These are phyloP conservation scores for Arachnomyces sp. DNA, from an alignment of 2,329 filamentous ascomycete genomes.

Conservation along the genomic window DNA sequence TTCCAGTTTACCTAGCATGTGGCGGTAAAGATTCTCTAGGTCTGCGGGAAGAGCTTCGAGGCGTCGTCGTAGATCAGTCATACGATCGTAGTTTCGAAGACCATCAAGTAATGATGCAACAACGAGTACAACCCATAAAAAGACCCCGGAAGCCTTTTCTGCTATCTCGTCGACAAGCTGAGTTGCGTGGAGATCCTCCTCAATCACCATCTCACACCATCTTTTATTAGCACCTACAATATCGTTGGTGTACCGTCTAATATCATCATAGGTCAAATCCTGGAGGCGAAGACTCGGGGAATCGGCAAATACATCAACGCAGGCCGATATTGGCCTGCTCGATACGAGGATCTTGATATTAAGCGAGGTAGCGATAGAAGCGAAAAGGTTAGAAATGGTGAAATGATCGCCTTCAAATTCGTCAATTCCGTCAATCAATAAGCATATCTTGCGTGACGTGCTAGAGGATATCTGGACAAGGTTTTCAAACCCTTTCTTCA, in stretches of 20 bases:
- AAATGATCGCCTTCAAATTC: slow-evolving; percentile 16
- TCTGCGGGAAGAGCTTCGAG: slow-evolving; percentile 14
- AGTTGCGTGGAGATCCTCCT: neutral
- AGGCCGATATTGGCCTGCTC: slow-evolving; percentile 24
- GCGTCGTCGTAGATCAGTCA: slow-evolving; percentile 13
- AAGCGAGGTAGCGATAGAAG: slow-evolving; percentile 5
- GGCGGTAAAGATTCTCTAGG: slow-evolving; percentile 14
- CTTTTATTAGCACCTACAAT: slow-evolving; percentile 9
- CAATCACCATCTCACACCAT: slow-evolving; percentile 12
- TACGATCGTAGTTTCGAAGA: slow-evolving; percentile 14
- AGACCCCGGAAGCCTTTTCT: slow-evolving; percentile 20
- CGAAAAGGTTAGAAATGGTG: slow-evolving; percentile 13
- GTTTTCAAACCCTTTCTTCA: slow-evolving; percentile 7
- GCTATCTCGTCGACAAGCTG: slow-evolving; percentile 14
- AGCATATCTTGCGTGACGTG: slow-evolving; percentile 10
- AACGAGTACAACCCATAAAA: slow-evolving; percentile 25
- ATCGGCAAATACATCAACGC: slow-evolving; percentile 19
- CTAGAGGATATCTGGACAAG: slow-evolving; percentile 2
- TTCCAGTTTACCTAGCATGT: slow-evolving; percentile 14
- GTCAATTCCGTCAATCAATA: slow-evolving; percentile 29
- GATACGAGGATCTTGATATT: slow-evolving; percentile 20
- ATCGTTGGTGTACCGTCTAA: slow-evolving; percentile 12
- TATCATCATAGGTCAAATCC: slow-evolving; percentile 19
- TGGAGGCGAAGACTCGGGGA: slow-evolving; percentile 15
- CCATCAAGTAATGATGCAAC: slow-evolving; percentile 17